A percentile compares a stretch with the other conserved stretches of the same genome.
Evolutionary conservation across 2,329 filamentous ascomycete genomes (phyloP).

Genomic region (Amauroascus verrucosus): DNA sequence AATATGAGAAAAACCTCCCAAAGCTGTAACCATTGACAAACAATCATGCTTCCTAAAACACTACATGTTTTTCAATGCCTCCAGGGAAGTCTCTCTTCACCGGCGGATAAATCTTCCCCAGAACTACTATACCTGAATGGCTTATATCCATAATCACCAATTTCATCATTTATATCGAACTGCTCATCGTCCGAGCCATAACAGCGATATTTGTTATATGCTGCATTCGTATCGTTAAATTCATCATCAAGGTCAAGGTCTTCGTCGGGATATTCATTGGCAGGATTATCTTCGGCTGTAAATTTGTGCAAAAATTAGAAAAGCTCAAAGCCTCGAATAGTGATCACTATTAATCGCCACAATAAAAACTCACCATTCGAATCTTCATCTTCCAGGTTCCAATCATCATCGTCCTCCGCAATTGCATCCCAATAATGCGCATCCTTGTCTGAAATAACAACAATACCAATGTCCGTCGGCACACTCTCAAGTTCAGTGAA

Average conservation of each 20-base stretch:
- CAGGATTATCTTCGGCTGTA: slow-evolving; percentile 41
- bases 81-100: not conserved
- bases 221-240: slow-evolving; percentile 30
- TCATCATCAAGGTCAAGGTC: slow-evolving; percentile 41
- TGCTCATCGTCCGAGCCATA: slow-evolving; percentile 38
- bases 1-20: too few species aligned
- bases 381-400: slow-evolving; percentile 52
- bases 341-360: not conserved
- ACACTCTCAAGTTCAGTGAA: slow-evolving; percentile 10
- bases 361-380: slow-evolving; percentile 42
- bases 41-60: too few species aligned
- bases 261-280: slow-evolving; percentile 44
- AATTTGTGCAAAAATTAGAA: not conserved
- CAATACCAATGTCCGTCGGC: slow-evolving; percentile 32
- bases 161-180: slow-evolving; percentile 31
- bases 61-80: too few species aligned
- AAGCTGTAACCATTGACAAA: too few species aligned
- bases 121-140: not conserved
- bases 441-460: slow-evolving; percentile 34
- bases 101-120: not conserved
- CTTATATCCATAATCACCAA: slow-evolving; percentile 16
- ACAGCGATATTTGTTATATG: slow-evolving; percentile 33
- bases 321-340: not conserved
- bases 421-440: slow-evolving; percentile 49
- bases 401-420: slow-evolving; percentile 43